Base-by-base conservation (phyloP, 768 basidiomycete species). In the Pleurotus sapidus region DNA sequence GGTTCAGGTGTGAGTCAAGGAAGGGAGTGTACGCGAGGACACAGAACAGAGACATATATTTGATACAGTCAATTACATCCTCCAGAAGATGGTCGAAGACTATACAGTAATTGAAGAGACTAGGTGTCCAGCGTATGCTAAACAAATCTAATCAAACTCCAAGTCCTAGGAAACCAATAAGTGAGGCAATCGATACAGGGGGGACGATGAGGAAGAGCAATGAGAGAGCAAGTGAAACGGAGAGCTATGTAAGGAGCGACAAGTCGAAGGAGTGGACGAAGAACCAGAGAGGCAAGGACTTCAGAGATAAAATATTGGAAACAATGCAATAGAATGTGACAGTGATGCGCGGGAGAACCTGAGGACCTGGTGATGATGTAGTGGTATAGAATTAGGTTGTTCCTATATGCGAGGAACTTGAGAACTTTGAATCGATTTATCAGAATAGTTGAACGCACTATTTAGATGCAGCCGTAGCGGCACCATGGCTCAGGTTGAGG, bases 401-500 rank as follows among this genome's bases (percentile, higher is more conserved):
- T 45, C n/a, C n/a, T 45, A 23, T 11, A 15, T 45, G 4, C 42
- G 46, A 17, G 46, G 8, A 48, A 45, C 23, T 9, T 48, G 3
- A 15, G 46, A 6, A 34, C 9, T 6, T 39, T n/a, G 17, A 12
- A 3, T 25, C 15, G 5, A 6, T n/a, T 15, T n/a, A 11, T 8
- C 1, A 49, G 47, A 8, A 14, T n/a, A 5, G 6, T 3, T 27
- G 15, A 18, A 14, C 34, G 25, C 18, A 38, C 25, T 15, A 23
- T 38, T 54, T 42, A 54, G 20, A 54, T 54, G 39, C 51, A 54
- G 9, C 51, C 51, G 24, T 43, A 54, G 18, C 51, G 51, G 51
- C 51, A 54, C 34, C 34, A 54, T 14, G 51, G 51, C 51, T 54
- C 51, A n/a, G 51, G 51, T 25, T 39, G n/a, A 23, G 49, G 49